Evolutionary conservation across 306 rosid species (phyloP).

Genomic region (Acacia confusa): DNA sequence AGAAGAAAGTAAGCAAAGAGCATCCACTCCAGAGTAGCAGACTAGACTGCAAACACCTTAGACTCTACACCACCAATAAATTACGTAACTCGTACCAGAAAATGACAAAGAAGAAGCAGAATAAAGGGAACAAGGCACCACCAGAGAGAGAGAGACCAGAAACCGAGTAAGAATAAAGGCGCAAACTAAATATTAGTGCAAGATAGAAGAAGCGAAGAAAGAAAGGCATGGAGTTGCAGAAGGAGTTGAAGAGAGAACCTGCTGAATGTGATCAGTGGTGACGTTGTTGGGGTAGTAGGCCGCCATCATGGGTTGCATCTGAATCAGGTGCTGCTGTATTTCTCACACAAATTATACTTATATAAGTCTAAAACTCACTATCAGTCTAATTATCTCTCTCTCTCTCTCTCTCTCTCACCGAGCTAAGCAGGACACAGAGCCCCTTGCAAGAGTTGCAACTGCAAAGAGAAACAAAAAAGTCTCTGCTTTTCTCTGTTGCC

Average conservation of each 20-base stretch:
- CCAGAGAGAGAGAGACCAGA: neutral
- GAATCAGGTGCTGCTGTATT: conserved; percentile 99
- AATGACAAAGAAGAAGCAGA: conserved; percentile 26
- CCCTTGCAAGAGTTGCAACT: conserved; percentile 30
- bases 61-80: neutral
- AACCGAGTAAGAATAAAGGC: neutral
- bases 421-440: conserved; percentile 23
- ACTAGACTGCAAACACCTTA: neutral
- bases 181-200: neutral
- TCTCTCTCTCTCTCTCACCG: conserved; percentile 19
- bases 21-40: neutral
- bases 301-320: conserved; percentile 99
- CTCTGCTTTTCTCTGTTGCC: conserved; percentile 30
- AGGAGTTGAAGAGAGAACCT: conserved; percentile 50
- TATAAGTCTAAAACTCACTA: neutral
- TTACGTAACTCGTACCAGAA: conserved; percentile 18
- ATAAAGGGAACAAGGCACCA: conserved; percentile 1
- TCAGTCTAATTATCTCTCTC: conserved; percentile 13
- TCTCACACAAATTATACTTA: conserved; percentile 26
- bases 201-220: neutral
- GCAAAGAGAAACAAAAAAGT: conserved; percentile 39
- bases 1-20: neutral
- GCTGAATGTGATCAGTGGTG: conserved; percentile 99
- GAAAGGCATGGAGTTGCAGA: neutral
- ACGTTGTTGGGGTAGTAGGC: conserved; percentile 93